Evolutionary conservation across 208 protist species (phyloP), one percentile per base, ranked within the genome.

Genomic region (Leishmania mexicana): DNA sequence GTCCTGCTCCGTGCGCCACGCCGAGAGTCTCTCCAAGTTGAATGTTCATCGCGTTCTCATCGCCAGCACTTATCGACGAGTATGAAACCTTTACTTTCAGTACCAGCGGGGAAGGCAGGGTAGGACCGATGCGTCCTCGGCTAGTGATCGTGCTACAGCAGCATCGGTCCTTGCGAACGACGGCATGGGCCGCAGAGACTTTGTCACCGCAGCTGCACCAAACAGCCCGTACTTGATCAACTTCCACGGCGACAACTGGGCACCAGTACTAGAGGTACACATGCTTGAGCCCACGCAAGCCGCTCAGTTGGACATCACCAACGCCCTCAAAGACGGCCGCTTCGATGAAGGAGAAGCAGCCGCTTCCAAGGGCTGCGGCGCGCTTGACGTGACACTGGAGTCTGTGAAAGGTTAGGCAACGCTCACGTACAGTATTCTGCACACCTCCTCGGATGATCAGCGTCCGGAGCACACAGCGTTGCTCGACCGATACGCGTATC

Each of bases 1-100:
- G 4, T 64, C 86, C 62, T 95, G 89, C 85, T 78, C 80, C 10
- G 79, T 95, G 24, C 81, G 85, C 24, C 92, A 93, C 80, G 60
- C 76, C 45, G 73, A 79, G 11, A 53, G 42, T 1, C 40, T 83
- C 24, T 79, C 81, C 2, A 86, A 85, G 58, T 6, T 40, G 24
- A 81, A 88, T 10, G 85, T 86, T 38, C 81, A 86, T 70, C 68
- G 60, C 15, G 73, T 81, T 5, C 76, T 89, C 31, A 80, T 72
- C 8, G 38, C 68, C 15, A 79, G 81, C 72, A 54, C 78, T 2
- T 91, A 81, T 78, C 45, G 60, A 0, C 58, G 78, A 15, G 80
- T 90, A 45, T 90, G 89, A 87, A 75, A 79, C 28, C 74, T 90
- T 35, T 89, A 86, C 79, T 90, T 89, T 42, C 68, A 83, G 1